Evolutionary conservation across 106 monocot species (phyloP).

Genomic region (Platanthera guangdongensis): DNA sequence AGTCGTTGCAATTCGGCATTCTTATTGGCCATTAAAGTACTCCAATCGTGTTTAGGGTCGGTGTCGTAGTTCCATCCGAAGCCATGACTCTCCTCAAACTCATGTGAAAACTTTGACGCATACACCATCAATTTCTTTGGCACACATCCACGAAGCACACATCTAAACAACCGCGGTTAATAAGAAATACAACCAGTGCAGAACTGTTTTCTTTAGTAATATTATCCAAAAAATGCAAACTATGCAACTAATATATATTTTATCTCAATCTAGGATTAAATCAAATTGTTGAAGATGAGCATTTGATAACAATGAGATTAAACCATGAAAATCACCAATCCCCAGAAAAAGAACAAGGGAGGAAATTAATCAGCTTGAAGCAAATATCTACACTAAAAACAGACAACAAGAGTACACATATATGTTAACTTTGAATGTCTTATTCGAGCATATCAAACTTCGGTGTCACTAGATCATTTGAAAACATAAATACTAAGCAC

Average conservation of each 20-base stretch:
- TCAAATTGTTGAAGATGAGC: conserved; percentile 1
- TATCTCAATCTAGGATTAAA: not conserved
- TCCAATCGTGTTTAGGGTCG: conserved; percentile 97
- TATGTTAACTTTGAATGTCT: not conserved
- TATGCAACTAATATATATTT: not conserved
- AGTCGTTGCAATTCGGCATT: conserved; percentile 92
- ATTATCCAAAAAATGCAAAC: not conserved
- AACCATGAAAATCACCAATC: not conserved
- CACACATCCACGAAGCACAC: conserved; percentile 96
- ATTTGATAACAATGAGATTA: not conserved
- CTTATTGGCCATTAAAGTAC: conserved; percentile 89
- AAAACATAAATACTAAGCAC: no score
- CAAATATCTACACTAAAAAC: not conserved
- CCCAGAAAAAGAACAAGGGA: not conserved
- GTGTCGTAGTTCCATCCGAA: conserved; percentile 91
- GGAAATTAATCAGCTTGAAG: not conserved
- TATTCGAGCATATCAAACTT: not conserved
- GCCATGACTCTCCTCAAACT: conserved; percentile 94
- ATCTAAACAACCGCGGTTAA: conserved; percentile 21
- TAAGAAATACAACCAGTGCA: not conserved
- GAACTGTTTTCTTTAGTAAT: not conserved
- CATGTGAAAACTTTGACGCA: conserved; percentile 87
- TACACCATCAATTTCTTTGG: conserved; percentile 96
- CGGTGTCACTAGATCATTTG: not conserved
- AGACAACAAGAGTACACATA: not conserved